phyloP scores from a whole-genome alignment of 1,139 yeast species.

The Kurtzmaniella quercitrusa region DNA sequence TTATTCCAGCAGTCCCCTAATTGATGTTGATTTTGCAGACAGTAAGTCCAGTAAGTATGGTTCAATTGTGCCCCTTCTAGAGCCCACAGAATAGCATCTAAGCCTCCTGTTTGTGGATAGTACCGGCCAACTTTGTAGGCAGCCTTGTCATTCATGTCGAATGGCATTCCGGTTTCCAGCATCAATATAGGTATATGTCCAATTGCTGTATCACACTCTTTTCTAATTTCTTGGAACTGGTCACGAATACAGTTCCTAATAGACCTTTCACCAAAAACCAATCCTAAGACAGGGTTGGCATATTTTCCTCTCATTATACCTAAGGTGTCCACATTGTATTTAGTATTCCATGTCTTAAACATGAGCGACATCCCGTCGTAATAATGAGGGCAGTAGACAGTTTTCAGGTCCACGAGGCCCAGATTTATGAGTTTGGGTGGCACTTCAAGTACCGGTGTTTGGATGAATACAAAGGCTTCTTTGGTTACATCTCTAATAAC shows the following conservation, averaged over 20 bases:
- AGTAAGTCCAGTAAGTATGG: slow-evolving; percentile 85
- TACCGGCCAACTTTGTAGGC: slow-evolving; percentile 67
- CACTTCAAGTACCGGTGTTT: slow-evolving; percentile 76
- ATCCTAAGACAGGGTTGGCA: slow-evolving; percentile 68
- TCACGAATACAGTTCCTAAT: slow-evolving; percentile 66
- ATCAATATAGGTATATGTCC: slow-evolving; percentile 72
- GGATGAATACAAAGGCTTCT: slow-evolving; percentile 58
- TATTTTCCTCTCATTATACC: slow-evolving; percentile 85
- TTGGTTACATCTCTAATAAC: slow-evolving; percentile 44
- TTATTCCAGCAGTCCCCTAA: slow-evolving; percentile 94
- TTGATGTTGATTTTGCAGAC: slow-evolving; percentile 63
- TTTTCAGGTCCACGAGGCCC: slow-evolving; percentile 53
- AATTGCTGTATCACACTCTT: slow-evolving; percentile 55
- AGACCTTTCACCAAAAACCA: slow-evolving; percentile 74
- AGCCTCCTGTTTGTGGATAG: slow-evolving; percentile 69
- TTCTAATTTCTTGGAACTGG: slow-evolving; percentile 61
- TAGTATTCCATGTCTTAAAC: slow-evolving; percentile 79
- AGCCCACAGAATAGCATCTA: slow-evolving; percentile 79
- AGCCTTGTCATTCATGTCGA: slow-evolving; percentile 78
- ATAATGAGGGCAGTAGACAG: slow-evolving; percentile 81
- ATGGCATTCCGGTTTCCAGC: slow-evolving; percentile 97
- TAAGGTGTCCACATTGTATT: slow-evolving; percentile 79
- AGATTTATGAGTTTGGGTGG: slow-evolving; percentile 69
- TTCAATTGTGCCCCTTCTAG: slow-evolving; percentile 68
- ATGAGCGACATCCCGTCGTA: slow-evolving; percentile 91